A percentile compares a stretch with the other conserved stretches of the same genome.
Evolutionary conservation across 2,329 filamentous ascomycete species (phyloP).

Genomic region (Calonectria honghensis): DNA sequence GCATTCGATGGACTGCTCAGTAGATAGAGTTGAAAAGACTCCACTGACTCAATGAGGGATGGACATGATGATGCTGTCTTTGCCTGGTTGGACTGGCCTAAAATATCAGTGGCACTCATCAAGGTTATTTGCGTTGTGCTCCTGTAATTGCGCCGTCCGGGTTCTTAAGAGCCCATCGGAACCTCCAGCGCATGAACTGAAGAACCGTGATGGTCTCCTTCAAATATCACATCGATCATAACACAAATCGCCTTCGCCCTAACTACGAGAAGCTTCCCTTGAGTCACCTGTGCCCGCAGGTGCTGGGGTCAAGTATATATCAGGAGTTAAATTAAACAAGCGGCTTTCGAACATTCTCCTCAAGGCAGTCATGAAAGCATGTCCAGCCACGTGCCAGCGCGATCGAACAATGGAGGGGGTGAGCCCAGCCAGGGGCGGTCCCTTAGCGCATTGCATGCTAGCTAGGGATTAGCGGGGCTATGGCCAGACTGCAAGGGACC

Average conservation of each 20-base stretch:
- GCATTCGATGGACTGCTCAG: not conserved
- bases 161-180: not conserved
- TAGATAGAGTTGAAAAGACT: not conserved
- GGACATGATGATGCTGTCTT: not conserved
- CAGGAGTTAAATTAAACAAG: not conserved
- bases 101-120: not conserved
- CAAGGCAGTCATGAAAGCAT: not conserved
- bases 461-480: not conserved
- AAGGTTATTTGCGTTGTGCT: conserved; percentile 1
- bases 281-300: no score
- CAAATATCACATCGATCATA: not conserved
- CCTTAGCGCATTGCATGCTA: conserved; percentile 20
- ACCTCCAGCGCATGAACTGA: not conserved
- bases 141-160: not conserved
- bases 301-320: not conserved
- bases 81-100: not conserved
- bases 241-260: not conserved
- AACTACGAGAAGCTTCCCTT: not conserved
- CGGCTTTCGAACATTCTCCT: not conserved
- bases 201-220: not conserved
- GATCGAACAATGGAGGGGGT: not conserved
- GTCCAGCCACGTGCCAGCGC: conserved; percentile 34
- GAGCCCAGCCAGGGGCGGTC: conserved; percentile 2
- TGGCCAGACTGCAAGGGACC: conserved; percentile 31
- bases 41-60: not conserved